phyloP scores from a whole-genome alignment of 169 alveolate species.

The Plasmodium gaboni region DNA sequence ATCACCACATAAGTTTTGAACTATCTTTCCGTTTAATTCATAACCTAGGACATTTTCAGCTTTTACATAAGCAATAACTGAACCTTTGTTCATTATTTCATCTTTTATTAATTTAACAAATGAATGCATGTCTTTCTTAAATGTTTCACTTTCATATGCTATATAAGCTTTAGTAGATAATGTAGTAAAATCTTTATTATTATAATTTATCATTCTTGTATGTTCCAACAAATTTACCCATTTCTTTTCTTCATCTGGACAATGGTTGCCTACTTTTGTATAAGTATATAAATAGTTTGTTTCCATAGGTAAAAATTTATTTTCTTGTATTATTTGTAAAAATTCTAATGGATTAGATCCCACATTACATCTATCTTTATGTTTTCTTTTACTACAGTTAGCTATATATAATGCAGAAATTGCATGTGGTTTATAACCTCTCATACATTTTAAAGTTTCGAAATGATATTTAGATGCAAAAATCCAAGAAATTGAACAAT shows the following conservation, averaged over 20 bases:
- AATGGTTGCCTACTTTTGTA: conserved; percentile 1
- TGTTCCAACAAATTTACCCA: conserved; percentile 34
- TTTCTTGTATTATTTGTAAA: conserved; percentile 28
- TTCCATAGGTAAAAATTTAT: conserved; percentile 41
- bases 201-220: conserved; percentile 12
- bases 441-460: conserved; percentile 69
- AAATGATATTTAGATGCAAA: conserved; percentile 65
- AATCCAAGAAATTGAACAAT: conserved; percentile 62
- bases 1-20: conserved; percentile 74
- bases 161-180: not conserved
- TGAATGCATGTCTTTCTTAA: conserved; percentile 10
- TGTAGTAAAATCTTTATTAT: not conserved
- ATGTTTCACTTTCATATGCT: not conserved
- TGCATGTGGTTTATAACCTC: conserved; percentile 59
- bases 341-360: conserved; percentile 59
- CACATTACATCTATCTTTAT: conserved; percentile 17
- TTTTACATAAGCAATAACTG: conserved; percentile 72
- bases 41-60: conserved; percentile 52
- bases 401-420: conserved; percentile 63
- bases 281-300: conserved; percentile 25
- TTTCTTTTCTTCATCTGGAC: conserved; percentile 6
- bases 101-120: conserved; percentile 61
- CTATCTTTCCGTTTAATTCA: conserved; percentile 69
- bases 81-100: conserved; percentile 75
- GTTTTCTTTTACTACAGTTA: conserved; percentile 24